phyloP scores from a whole-genome alignment of 768 basidiomycete species.

The Krasilnikovozyma curviuscula region DNA sequence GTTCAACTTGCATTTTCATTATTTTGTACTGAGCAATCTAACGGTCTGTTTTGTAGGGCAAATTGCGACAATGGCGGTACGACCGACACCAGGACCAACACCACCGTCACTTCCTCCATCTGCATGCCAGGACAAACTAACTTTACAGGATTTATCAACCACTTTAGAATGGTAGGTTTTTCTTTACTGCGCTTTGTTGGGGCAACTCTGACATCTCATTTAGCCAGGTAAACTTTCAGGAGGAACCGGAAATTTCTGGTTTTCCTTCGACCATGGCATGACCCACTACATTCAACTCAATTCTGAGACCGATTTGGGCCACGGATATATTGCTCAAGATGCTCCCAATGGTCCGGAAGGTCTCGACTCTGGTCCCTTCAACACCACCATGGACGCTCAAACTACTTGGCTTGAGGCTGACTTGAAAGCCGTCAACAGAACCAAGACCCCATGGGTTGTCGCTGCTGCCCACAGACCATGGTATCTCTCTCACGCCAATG shows the following conservation, averaged over 20 bases:
- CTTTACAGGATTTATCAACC: slow-evolving; percentile 14
- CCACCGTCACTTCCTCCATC: background rate
- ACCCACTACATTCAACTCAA: slow-evolving; percentile 17
- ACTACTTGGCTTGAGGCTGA: slow-evolving; percentile 16
- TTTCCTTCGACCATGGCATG: slow-evolving; percentile 15
- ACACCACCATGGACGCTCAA: slow-evolving; percentile 2
- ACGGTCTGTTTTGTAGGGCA: too few relatives aligned
- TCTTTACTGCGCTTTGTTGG: too few relatives aligned
- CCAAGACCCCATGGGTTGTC: slow-evolving; percentile 19
- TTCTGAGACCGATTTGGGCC: slow-evolving; percentile 13
- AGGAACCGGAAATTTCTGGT: too few relatives aligned
- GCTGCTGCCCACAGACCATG: slow-evolving; percentile 16
- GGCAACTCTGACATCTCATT: too few relatives aligned
- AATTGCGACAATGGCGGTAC: slow-evolving; percentile 13
- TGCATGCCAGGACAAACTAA: slow-evolving; percentile 11
- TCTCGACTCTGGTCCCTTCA: slow-evolving; percentile 13
- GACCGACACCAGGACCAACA: slow-evolving; percentile 8
- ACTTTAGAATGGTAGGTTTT: slow-evolving; percentile 17
- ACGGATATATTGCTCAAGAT: slow-evolving; percentile 4
- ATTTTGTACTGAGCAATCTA: too few relatives aligned
- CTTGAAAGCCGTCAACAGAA: slow-evolving; percentile 16
- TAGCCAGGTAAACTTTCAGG: too few relatives aligned
- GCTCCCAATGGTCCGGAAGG: slow-evolving; percentile 5
- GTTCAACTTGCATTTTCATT: too few relatives aligned
- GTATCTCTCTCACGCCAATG: too few relatives aligned